phyloP scores from a whole-genome alignment of 805 yeast species.

The Metschnikowia vanudenii region DNA sequence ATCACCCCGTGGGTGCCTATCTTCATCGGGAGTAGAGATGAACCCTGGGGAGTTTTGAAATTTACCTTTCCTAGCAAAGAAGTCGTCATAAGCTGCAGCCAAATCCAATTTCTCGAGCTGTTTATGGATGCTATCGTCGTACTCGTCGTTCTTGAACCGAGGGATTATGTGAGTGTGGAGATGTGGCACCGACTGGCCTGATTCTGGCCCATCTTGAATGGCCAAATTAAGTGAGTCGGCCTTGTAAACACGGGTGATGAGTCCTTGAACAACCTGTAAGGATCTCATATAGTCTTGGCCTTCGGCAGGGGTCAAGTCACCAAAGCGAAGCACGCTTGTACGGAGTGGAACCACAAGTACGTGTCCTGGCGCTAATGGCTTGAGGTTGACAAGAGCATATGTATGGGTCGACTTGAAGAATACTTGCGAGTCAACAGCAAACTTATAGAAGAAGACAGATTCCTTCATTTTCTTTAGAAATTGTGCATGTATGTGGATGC shows the following conservation, averaged over 20 bases:
- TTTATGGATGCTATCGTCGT: conserved; percentile 64
- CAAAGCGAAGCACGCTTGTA: conserved; percentile 54
- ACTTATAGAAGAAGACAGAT: conserved; percentile 48
- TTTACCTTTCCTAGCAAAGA: conserved; percentile 22
- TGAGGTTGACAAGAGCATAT: conserved; percentile 85
- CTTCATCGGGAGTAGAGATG: conserved; percentile 44
- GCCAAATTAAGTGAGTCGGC: conserved; percentile 88
- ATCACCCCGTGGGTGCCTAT: conserved; percentile 54
- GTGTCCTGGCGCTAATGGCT: conserved; percentile 94
- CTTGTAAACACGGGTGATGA: conserved; percentile 62
- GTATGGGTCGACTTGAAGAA: conserved; percentile 59
- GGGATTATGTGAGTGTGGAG: conserved; percentile 94
- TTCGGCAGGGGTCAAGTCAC: conserved; percentile 72
- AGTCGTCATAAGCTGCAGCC: conserved; percentile 28
- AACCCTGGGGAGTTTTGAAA: conserved; percentile 31
- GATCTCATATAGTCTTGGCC: conserved; percentile 74
- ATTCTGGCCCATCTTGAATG: conserved; percentile 93
- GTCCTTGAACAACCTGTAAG: conserved; percentile 65
- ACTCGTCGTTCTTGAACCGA: conserved; percentile 56
- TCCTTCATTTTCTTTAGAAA: conserved; percentile 6
- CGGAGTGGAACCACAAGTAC: conserved; percentile 81
- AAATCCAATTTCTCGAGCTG: conserved; percentile 57
- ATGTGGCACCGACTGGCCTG: conserved; percentile 96
- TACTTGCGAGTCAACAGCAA: conserved; percentile 57
- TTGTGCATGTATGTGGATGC: not conserved